phyloP scores from a whole-genome alignment of 805 yeast species.

The Barnettozyma californica region DNA sequence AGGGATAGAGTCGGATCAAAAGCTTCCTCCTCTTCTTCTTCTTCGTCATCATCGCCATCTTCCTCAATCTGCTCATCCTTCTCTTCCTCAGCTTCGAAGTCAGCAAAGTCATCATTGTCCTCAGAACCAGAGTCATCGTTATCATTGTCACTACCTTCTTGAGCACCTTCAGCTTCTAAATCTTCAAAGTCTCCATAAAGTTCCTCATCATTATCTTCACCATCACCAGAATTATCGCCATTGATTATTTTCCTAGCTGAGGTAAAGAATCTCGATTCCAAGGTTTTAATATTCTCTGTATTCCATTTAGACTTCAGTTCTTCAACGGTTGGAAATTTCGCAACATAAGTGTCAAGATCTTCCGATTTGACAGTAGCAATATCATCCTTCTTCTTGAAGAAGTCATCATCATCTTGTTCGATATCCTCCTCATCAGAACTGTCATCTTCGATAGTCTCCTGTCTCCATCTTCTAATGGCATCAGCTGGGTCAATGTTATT shows the following conservation, averaged over 20 bases:
- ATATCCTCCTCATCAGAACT: constrained; percentile 38
- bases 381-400: constrained; percentile 44
- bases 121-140: constrained; percentile 16
- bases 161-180: constrained; percentile 32
- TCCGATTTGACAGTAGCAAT: constrained; percentile 19
- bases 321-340: constrained; percentile 36
- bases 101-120: constrained; percentile 44
- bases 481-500: constrained; percentile 71
- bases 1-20: constrained; percentile 40
- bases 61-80: constrained; percentile 40
- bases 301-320: constrained; percentile 43
- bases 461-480: constrained; percentile 66
- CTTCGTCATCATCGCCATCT: constrained; percentile 34
- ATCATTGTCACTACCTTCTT: constrained; percentile 27
- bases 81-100: constrained; percentile 47
- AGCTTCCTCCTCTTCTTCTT: constrained; percentile 33
- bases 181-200: constrained; percentile 55
- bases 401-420: constrained; percentile 48
- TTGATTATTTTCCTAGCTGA: constrained; percentile 44
- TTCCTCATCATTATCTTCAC: constrained; percentile 43
- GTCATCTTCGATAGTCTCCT: constrained; percentile 44
- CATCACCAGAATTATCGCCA: constrained; percentile 29
- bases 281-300: constrained; percentile 34
- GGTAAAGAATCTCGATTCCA: constrained; percentile 45
- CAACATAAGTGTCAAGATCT: constrained; percentile 35